These are phyloP conservation scores for Benincasa hispida DNA, from an alignment of 306 rosid genomes.

Conservation along the genomic window DNA sequence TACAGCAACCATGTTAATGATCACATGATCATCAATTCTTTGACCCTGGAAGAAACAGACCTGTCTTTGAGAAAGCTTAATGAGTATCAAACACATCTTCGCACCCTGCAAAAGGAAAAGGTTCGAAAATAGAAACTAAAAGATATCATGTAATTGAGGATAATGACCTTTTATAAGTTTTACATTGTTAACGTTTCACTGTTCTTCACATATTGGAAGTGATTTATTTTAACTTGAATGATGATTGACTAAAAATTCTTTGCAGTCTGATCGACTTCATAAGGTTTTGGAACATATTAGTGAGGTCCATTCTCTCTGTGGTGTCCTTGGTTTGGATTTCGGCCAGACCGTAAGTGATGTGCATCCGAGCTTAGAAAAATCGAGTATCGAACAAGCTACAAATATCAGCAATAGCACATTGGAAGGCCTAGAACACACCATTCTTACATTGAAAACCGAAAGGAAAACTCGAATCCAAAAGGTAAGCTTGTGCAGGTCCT, in stretches of 20 bases:
- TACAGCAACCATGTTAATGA: slow-evolving; percentile 21
- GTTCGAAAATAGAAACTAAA: slow-evolving; percentile 23
- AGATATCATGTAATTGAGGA: not conserved
- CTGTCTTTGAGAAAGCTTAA: slow-evolving; percentile 73
- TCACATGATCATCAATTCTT: slow-evolving; percentile 16
- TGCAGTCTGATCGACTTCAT: slow-evolving; percentile 83
- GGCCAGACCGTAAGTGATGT: slow-evolving; percentile 73
- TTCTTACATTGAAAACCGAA: slow-evolving; percentile 56
- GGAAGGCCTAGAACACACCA: slow-evolving; percentile 78
- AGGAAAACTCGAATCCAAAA: slow-evolving; percentile 59
- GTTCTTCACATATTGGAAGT: not conserved
- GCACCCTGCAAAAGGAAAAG: slow-evolving; percentile 81
- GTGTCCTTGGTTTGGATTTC: slow-evolving; percentile 81
- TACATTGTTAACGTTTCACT: not conserved
- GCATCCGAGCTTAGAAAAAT: slow-evolving; percentile 80
- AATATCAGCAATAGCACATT: slow-evolving; percentile 78
- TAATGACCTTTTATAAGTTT: not conserved
- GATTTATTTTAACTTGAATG: not conserved
- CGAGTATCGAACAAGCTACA: slow-evolving; percentile 60
- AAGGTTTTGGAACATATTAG: slow-evolving; percentile 78
- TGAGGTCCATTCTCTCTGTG: slow-evolving; percentile 83
- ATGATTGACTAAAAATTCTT: not conserved
- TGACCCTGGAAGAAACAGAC: slow-evolving; percentile 51
- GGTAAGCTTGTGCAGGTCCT: slow-evolving; percentile 24
- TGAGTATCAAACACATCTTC: slow-evolving; percentile 71